These are phyloP conservation scores for Ormosia emarginata DNA, from an alignment of 306 rosid species.

Conservation along the genomic window DNA sequence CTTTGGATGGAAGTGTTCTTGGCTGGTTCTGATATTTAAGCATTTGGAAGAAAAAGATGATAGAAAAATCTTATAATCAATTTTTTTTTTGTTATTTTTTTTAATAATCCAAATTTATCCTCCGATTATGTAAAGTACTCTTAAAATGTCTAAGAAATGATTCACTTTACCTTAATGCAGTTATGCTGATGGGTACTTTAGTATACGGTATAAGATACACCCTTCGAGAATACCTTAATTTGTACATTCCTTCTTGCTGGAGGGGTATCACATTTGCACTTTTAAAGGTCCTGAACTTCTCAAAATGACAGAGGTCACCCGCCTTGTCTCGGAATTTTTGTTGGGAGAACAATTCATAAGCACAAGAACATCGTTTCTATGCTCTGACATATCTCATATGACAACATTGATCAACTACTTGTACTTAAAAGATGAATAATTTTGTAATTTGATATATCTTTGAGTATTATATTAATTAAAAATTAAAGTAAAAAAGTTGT, in stretches of 20 bases:
- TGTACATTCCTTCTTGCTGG: conserved; percentile 96
- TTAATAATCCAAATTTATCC: not conserved
- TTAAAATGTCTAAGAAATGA: conserved; percentile 19
- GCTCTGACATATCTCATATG: too few relatives aligned
- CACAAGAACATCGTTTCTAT: too few relatives aligned
- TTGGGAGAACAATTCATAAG: too few relatives aligned
- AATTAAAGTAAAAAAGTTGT: too few relatives aligned
- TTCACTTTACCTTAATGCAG: conserved; percentile 49
- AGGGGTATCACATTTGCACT: conserved; percentile 94
- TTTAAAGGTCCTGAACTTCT: conserved; percentile 58
- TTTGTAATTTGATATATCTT: too few relatives aligned
- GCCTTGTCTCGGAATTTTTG: not conserved
- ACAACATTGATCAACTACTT: too few relatives aligned
- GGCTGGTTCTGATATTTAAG: not conserved
- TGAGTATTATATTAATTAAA: too few relatives aligned
- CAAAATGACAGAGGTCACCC: not conserved
- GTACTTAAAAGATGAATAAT: too few relatives aligned
- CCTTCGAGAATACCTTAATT: conserved; percentile 73
- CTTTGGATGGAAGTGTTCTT: not conserved
- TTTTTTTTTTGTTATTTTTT: not conserved
- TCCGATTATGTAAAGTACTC: not conserved
- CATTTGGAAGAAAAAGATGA: not conserved
- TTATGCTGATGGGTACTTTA: conserved; percentile 94
- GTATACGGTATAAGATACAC: conserved; percentile 79
- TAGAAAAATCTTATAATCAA: not conserved